phyloP scores from a whole-genome alignment of 1,284 basidiomycete genomes.

The Ustilago nuda region DNA sequence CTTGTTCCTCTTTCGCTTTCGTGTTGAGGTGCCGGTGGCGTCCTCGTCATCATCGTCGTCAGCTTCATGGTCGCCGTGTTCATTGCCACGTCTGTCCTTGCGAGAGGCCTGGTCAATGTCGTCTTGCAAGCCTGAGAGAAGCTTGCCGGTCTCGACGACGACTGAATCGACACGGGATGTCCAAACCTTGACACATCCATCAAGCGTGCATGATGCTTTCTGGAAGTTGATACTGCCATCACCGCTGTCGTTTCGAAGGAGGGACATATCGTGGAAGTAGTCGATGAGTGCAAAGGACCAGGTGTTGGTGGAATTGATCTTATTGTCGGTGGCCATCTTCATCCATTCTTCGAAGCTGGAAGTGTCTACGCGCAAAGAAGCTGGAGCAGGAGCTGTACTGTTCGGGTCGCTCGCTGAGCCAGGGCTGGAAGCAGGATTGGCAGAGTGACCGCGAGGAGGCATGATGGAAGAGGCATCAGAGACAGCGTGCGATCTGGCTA shows the following conservation, averaged over 20 bases:
- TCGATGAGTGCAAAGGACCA: constrained; percentile 99
- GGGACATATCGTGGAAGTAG: constrained; percentile 98
- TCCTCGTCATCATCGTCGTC: constrained; percentile 70
- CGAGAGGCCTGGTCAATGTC: constrained; percentile 60
- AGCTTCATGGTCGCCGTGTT: constrained; percentile 71
- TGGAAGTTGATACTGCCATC: constrained; percentile 87
- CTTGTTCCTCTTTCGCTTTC: constrained; percentile 67
- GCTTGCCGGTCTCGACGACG: constrained; percentile 94
- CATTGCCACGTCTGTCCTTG: constrained; percentile 64
- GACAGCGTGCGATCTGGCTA: constrained; percentile 48
- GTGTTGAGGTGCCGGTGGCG: constrained; percentile 76
- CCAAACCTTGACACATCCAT: constrained; percentile 99
- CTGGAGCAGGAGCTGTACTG: constrained; percentile 22
- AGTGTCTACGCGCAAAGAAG: constrained; percentile 61
- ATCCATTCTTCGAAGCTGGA: constrained; percentile 89
- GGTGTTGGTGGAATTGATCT: constrained; percentile 98
- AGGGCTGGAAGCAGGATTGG: constrained; percentile 9
- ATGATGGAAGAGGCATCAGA: constrained; percentile 49
- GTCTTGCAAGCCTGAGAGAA: constrained; percentile 87
- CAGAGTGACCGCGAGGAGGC: constrained; percentile 40
- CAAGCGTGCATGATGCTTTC: constrained; percentile 95
- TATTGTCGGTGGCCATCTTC: constrained; percentile 99
- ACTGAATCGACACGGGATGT: constrained; percentile 97
- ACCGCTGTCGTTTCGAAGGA: constrained; percentile 74
- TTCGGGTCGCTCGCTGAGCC: constrained; percentile 20